Evolutionary conservation across 768 basidiomycete genomes (phyloP).

Genomic region (Pleurotus cornucopiae): DNA sequence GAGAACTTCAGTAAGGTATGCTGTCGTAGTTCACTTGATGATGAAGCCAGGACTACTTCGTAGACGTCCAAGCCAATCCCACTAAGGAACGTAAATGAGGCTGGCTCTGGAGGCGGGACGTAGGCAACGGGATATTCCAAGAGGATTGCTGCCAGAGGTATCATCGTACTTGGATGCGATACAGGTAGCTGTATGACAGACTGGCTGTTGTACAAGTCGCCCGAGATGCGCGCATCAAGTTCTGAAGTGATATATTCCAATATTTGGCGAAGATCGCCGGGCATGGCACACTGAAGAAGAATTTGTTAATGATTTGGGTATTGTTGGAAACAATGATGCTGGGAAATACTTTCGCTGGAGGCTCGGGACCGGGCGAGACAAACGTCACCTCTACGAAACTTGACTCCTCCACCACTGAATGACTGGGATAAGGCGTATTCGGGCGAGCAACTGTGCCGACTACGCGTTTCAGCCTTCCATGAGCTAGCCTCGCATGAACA

Average conservation of each 20-base stretch:
- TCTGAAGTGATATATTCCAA: neutral
- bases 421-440: too few species aligned
- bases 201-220: neutral
- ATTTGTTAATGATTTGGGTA: neutral
- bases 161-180: conserved; percentile 15
- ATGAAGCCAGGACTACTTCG: conserved; percentile 23
- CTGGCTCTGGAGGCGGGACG: conserved; percentile 19
- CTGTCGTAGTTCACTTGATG: conserved; percentile 8
- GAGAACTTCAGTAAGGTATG: conserved; percentile 55
- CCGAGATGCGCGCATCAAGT: neutral
- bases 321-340: neutral
- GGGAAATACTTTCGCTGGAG: neutral
- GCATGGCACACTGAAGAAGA: neutral
- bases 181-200: conserved; percentile 5
- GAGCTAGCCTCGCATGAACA: conserved; percentile 34
- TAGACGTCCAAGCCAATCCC: conserved; percentile 48
- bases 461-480: conserved; percentile 8
- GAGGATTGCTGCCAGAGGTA: conserved; percentile 56
- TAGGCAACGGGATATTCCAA: conserved; percentile 63
- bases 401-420: neutral
- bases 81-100: conserved; percentile 36
- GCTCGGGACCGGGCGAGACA: neutral
- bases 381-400: neutral
- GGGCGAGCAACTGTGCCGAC: too few species aligned
- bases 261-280: neutral